phyloP scores from a whole-genome alignment of 495 filamentous ascomycete genomes.

The Parathielavia hyrcaniae region DNA sequence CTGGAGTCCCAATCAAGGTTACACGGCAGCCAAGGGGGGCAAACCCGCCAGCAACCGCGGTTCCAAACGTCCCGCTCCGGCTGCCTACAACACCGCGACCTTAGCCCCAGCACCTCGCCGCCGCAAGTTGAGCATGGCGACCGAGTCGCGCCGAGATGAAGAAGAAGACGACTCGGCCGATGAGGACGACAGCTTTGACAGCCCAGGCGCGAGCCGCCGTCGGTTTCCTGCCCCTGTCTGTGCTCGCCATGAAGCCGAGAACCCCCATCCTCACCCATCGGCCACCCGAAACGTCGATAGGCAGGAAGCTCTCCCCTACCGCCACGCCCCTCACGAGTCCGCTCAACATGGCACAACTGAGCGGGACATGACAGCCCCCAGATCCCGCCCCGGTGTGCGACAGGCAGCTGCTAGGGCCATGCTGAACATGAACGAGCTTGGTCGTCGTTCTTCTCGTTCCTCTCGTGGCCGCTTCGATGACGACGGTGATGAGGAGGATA shows the following conservation, averaged over 20 bases:
- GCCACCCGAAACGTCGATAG: not conserved
- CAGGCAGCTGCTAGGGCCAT: constrained; percentile 4
- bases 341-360: not conserved
- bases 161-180: not conserved
- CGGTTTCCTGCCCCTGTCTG: not conserved
- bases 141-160: no score
- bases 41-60: not conserved
- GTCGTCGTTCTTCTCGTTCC: not conserved
- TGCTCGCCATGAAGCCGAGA: not conserved
- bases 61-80: not conserved
- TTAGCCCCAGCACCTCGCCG: not conserved
- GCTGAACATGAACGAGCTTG: not conserved
- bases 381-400: not conserved
- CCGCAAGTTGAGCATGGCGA: not conserved
- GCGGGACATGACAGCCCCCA: not conserved
- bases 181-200: not conserved
- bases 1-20: constrained; percentile 5
- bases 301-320: not conserved
- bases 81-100: not conserved
- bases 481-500: not conserved
- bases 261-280: not conserved
- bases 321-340: not conserved
- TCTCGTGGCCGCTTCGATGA: not conserved
- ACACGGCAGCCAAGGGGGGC: not conserved
- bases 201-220: not conserved